phyloP scores from a whole-genome alignment of 2,329 filamentous ascomycete genomes.

The Lachnellula suecica region DNA sequence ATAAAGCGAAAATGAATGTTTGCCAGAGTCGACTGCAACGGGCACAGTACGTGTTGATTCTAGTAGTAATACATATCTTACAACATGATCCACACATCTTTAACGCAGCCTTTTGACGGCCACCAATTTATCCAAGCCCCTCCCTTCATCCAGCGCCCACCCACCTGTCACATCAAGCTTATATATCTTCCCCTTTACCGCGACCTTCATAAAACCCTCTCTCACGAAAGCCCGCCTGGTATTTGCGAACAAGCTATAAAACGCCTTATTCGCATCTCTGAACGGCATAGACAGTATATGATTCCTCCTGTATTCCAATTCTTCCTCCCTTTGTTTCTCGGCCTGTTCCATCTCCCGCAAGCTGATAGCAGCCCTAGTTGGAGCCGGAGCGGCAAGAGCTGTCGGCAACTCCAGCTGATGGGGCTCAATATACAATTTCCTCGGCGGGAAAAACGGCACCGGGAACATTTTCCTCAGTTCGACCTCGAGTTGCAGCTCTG shows the following conservation, averaged over 20 bases:
- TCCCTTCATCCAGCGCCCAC: constrained; percentile 59
- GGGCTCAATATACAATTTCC: constrained; percentile 23
- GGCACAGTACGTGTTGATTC: no score
- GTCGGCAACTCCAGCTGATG: constrained; percentile 19
- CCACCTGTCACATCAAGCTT: constrained; percentile 59
- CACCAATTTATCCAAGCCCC: constrained; percentile 56
- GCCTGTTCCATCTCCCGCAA: constrained; percentile 38
- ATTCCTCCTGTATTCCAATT: constrained; percentile 48
- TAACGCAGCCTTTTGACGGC: constrained; percentile 23
- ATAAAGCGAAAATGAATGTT: no score
- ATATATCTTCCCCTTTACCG: constrained; percentile 47
- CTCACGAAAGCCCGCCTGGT: constrained; percentile 52
- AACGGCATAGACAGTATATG: constrained; percentile 59
- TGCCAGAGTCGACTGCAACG: no score
- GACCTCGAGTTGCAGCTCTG: constrained; percentile 50
- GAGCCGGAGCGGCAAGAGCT: constrained; percentile 31
- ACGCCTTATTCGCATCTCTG: constrained; percentile 45
- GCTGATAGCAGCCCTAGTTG: constrained; percentile 7
- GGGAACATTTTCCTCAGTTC: constrained; percentile 34
- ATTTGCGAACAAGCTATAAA: constrained; percentile 42
- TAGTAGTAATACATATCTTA: neutral
- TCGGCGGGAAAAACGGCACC: constrained; percentile 27
- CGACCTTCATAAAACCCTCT: constrained; percentile 54
- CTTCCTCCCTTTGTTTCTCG: constrained; percentile 26
- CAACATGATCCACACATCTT: neutral